Evolutionary conservation across 176 grass and related monocot species (phyloP).

Genomic region (Pontederia paniculata): DNA sequence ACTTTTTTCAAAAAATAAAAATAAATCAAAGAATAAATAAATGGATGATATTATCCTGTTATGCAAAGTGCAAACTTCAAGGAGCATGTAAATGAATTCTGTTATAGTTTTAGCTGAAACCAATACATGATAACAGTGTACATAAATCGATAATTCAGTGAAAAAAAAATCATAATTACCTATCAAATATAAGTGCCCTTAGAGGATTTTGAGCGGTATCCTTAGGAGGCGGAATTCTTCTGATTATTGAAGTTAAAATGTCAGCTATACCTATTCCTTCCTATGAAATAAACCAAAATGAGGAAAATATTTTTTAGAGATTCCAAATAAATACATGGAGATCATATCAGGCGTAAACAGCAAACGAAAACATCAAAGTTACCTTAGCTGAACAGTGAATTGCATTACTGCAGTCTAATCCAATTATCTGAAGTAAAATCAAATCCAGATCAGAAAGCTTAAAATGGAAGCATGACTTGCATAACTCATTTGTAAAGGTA

Average conservation of each 20-base stretch:
- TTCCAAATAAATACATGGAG: not conserved
- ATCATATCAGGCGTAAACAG: too few relatives aligned
- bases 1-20: too few relatives aligned
- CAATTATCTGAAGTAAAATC: constrained; percentile 51
- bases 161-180: constrained; percentile 27
- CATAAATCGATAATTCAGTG: too few relatives aligned
- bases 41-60: too few relatives aligned
- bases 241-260: constrained; percentile 83
- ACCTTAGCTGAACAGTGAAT: constrained; percentile 97
- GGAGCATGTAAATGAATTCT: too few relatives aligned
- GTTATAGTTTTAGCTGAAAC: too few relatives aligned
- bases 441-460: constrained; percentile 5
- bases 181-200: constrained; percentile 99
- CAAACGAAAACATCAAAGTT: constrained; percentile 20
- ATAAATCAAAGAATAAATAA: too few relatives aligned
- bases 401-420: constrained; percentile 82
- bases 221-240: constrained; percentile 71
- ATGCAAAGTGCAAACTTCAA: too few relatives aligned
- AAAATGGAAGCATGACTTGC: constrained; percentile 3
- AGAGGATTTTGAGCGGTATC: constrained; percentile 57
- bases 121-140: too few relatives aligned
- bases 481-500: constrained; percentile 5
- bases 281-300: constrained; percentile 32
- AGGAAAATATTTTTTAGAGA: constrained; percentile 14
- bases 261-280: constrained; percentile 91